phyloP scores from a whole-genome alignment of 176 grass and related monocot species.

The Melocanna baccifera region DNA sequence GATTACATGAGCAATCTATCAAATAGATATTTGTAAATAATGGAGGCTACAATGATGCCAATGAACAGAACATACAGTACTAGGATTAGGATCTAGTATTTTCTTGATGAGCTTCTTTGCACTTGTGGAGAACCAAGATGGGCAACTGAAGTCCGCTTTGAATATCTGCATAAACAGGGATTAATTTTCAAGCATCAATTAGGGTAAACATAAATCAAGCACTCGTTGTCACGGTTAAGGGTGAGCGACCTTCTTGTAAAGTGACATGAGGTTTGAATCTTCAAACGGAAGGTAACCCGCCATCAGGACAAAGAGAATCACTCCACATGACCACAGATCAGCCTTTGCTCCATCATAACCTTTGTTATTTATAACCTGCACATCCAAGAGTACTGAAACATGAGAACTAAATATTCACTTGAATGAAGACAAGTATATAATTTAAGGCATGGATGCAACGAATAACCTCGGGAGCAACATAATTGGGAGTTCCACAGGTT shows the following conservation, averaged over 20 bases:
- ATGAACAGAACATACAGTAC: constrained; percentile 49
- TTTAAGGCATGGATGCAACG: background rate
- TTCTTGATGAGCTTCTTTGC: constrained; percentile 92
- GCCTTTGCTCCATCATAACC: constrained; percentile 97
- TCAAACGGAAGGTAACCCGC: constrained; percentile 91
- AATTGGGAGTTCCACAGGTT: constrained; percentile 96
- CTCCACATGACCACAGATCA: constrained; percentile 97
- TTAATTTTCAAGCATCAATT: constrained; percentile 3
- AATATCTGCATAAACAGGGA: constrained; percentile 60
- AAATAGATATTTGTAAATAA: background rate
- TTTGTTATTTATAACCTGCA: constrained; percentile 85
- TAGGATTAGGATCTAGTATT: constrained; percentile 84
- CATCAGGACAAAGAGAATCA: constrained; percentile 97
- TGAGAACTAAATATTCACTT: constrained; percentile 36
- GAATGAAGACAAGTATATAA: background rate
- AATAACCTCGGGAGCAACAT: constrained; percentile 90
- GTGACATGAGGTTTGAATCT: constrained; percentile 78
- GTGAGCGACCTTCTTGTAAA: constrained; percentile 86
- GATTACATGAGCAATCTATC: background rate
- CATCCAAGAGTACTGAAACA: constrained; percentile 28
- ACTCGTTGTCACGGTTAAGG: background rate
- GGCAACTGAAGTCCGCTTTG: constrained; percentile 88
- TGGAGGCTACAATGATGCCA: background rate
- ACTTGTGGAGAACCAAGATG: constrained; percentile 92
- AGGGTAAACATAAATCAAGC: background rate